A percentile compares a stretch with the other conserved stretches of the same genome.
Conservation (phyloP, 2,329 filamentous ascomycete genomes). For the Emydomyces testavorans region DNA sequence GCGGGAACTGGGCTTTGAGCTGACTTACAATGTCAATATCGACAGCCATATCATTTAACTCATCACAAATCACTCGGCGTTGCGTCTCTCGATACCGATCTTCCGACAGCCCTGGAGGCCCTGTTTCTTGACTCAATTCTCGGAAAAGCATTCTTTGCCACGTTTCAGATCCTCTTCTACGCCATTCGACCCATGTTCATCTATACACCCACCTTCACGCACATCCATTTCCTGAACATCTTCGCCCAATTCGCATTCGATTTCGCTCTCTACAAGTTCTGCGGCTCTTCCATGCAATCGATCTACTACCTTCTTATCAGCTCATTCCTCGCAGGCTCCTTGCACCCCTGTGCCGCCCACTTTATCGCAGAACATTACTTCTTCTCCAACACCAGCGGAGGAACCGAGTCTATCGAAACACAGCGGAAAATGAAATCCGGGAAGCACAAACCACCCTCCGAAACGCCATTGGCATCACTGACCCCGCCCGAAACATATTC, state of each 20-base stretch:
- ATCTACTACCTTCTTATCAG: constrained; percentile 76
- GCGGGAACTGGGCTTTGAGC: neutral
- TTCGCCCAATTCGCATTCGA: constrained; percentile 68
- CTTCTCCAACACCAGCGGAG: constrained; percentile 37
- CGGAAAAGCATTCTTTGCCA: constrained; percentile 97
- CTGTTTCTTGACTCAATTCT: constrained; percentile 83
- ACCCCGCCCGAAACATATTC: constrained; percentile 86
- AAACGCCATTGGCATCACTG: constrained; percentile 40
- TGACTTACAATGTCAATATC: neutral
- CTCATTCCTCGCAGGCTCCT: constrained; percentile 82
- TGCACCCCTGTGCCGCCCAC: constrained; percentile 90
- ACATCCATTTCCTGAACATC: constrained; percentile 74
- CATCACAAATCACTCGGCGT: constrained; percentile 98
- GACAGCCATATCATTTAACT: constrained; percentile 84
- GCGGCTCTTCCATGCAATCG: constrained; percentile 47
- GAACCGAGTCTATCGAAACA: constrained; percentile 44
- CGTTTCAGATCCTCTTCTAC: constrained; percentile 99
- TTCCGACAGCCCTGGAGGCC: constrained; percentile 84
- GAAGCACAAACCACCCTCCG: constrained; percentile 29
- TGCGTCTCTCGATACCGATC: constrained; percentile 87
- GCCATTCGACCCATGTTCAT: constrained; percentile 90
- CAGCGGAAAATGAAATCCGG: constrained; percentile 23
- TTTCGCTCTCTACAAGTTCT: constrained; percentile 49
- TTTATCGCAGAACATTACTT: constrained; percentile 98
- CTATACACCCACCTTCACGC: constrained; percentile 77